A percentile compares a stretch with the other conserved stretches of the same genome.
Evolutionary conservation across 2,329 filamentous ascomycete genomes (phyloP).

Genomic region (Phoma sp.): DNA sequence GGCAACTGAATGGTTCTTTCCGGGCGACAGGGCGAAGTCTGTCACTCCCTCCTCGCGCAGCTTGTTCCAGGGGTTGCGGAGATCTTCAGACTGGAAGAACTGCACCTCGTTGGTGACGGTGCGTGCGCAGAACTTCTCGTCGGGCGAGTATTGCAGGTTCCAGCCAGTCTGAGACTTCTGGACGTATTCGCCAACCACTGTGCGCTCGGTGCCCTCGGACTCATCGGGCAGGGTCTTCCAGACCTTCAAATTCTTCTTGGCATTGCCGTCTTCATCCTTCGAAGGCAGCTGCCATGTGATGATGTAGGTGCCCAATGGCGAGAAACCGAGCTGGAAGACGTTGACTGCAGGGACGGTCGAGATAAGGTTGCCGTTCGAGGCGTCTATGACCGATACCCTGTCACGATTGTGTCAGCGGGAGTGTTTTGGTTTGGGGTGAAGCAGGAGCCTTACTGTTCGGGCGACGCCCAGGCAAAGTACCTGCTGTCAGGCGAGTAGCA

Average conservation of each 20-base stretch:
- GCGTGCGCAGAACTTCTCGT: conserved; percentile 92
- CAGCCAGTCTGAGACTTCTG: conserved; percentile 95
- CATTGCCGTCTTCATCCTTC: conserved; percentile 93
- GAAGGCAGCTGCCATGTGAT: conserved; percentile 95
- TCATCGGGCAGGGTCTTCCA: conserved; percentile 82
- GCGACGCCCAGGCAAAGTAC: conserved; percentile 94
- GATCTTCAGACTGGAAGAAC: conserved; percentile 88
- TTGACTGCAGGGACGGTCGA: conserved; percentile 78
- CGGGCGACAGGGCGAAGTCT: conserved; percentile 88
- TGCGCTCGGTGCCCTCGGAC: conserved; percentile 66
- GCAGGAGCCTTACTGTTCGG: conserved; percentile 65
- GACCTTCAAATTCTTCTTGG: conserved; percentile 95
- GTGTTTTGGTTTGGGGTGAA: not conserved
- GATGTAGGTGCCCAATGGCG: conserved; percentile 86
- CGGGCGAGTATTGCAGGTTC: conserved; percentile 95
- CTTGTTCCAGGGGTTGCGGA: conserved; percentile 92
- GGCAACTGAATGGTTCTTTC: conserved; percentile 88
- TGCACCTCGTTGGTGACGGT: conserved; percentile 97
- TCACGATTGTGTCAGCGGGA: not conserved
- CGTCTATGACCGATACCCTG: conserved; percentile 83
- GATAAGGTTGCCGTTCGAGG: conserved; percentile 75
- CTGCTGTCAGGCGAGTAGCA: conserved; percentile 94
- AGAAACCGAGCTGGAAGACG: conserved; percentile 95
- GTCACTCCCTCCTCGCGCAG: conserved; percentile 87
- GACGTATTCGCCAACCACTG: conserved; percentile 84